phyloP scores from a whole-genome alignment of 1,139 yeast genomes.

The Sugiyamaella neomexicana region DNA sequence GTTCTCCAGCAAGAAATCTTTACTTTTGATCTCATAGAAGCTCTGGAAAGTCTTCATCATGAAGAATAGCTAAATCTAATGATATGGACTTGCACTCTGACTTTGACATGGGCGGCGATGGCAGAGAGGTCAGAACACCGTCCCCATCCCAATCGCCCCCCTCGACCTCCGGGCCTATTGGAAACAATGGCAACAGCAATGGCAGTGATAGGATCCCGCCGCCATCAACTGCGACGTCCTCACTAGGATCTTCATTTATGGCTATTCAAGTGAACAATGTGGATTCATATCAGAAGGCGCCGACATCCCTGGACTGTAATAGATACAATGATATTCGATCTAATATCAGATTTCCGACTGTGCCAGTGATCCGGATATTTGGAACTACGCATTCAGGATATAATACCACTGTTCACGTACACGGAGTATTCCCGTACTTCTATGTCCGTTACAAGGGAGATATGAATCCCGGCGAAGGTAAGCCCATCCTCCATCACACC shows the following conservation, averaged over 20 bases:
- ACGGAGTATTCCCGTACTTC: conserved; percentile 81
- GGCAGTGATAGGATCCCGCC: neutral
- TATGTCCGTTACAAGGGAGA: conserved; percentile 58
- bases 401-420: conserved; percentile 67
- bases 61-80: no score
- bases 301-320: conserved; percentile 47
- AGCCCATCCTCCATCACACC: no score
- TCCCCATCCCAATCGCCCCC: conserved; percentile 1
- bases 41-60: no score
- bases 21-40: no score
- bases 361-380: conserved; percentile 75
- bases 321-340: conserved; percentile 30
- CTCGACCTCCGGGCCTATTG: conserved; percentile 8
- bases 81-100: no score
- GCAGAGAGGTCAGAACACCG: no score
- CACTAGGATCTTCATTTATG: conserved; percentile 19
- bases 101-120: no score
- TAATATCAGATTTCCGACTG: conserved; percentile 42
- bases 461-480: conserved; percentile 31
- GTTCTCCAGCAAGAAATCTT: no score
- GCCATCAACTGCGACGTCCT: neutral
- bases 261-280: conserved; percentile 42
- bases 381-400: conserved; percentile 63
- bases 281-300: conserved; percentile 62
- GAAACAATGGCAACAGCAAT: neutral